Base-by-base conservation (phyloP, 352 stramenopile species). In the Paralagenidium karlingii region DNA sequence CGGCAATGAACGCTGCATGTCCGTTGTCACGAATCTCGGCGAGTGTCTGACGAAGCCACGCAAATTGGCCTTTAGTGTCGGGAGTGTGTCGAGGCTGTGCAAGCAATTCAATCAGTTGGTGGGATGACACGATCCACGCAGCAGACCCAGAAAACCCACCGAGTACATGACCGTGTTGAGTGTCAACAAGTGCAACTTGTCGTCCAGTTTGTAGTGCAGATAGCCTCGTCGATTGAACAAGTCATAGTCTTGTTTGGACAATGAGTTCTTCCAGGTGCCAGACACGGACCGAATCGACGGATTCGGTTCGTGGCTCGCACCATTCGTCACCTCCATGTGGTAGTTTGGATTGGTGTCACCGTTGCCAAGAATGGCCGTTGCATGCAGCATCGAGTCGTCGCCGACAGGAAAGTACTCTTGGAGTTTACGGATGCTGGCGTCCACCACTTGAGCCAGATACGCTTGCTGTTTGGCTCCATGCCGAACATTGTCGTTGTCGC, bases 11-110 rank as follows among this genome's bases (percentile, higher is more conserved):
- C 13, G 80, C 82, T 19, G 69, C 62, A 32, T 74, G 69, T 10
- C 63, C 53, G 10, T 43, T 40, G 15, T 48, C 34, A 5, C 52
- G 49, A 20, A 87, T 54, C 5, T 61, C 40, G 6, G 47, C 38
- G n/a, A 97, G 50, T 24, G 78, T 82, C 15, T 55, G 47, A 40
- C 84, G 76, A 16, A 96, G 58, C 88, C 88, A 97, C 20, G 41
- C 44, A 41, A 97, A 95, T 49, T 97, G 88, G 5, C 51, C 58
- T n/a, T 94, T 73, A 15, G 81, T 84, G 29, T 88, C 53, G 1
- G 87, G 85, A 7, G 69, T 24, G 56, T 94, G 78, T 28, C 7
- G 7, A 7, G 19, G 19, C 30, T 3, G 3, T 36, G 30, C 3
- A 36, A n/a, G n/a, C n/a, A n/a, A 15, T 24, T n/a, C n/a, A n/a